Conservation (phyloP, 805 yeast species). For the Cyberlindnera veronae region DNA sequence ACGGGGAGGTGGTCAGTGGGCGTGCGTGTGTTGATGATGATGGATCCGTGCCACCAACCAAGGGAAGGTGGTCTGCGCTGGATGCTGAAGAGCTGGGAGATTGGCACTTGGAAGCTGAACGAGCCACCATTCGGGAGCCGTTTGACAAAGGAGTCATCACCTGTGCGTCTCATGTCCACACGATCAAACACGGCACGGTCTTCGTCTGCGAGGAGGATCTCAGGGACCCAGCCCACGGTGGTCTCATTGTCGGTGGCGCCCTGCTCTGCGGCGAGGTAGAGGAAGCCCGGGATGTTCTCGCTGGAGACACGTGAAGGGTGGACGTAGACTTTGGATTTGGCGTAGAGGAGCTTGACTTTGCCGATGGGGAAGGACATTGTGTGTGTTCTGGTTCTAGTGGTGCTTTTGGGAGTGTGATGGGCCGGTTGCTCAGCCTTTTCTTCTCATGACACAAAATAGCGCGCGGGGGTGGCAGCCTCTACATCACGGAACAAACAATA, state of each 20-base stretch:
- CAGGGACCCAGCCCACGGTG: conserved; percentile 68
- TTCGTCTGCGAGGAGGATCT: conserved; percentile 40
- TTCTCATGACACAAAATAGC: too few relatives aligned
- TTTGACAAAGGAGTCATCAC: conserved; percentile 35
- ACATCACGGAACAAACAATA: too few relatives aligned
- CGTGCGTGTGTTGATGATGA: conserved; percentile 62
- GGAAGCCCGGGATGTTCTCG: conserved; percentile 79
- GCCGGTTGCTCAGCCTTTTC: neutral
- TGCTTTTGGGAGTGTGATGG: neutral
- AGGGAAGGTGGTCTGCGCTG: conserved; percentile 80
- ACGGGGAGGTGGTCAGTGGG: conserved; percentile 71
- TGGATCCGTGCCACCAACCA: conserved; percentile 92
- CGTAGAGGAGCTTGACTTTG: conserved; percentile 31
- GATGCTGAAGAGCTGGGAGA: conserved; percentile 65
- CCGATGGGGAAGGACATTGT: conserved; percentile 20
- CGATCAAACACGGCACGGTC: conserved; percentile 45
- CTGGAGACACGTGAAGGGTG: conserved; percentile 73
- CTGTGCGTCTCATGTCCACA: conserved; percentile 40
- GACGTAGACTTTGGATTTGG: conserved; percentile 71
- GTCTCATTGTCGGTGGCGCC: conserved; percentile 49
- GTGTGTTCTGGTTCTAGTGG: neutral
- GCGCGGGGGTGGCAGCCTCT: too few relatives aligned
- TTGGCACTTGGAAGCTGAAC: conserved; percentile 64
- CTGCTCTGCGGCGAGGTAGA: conserved; percentile 58
- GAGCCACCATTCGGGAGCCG: conserved; percentile 49